These are phyloP conservation scores for Sechiopsis laciniata DNA, from an alignment of 306 rosid genomes.

Conservation along the genomic window DNA sequence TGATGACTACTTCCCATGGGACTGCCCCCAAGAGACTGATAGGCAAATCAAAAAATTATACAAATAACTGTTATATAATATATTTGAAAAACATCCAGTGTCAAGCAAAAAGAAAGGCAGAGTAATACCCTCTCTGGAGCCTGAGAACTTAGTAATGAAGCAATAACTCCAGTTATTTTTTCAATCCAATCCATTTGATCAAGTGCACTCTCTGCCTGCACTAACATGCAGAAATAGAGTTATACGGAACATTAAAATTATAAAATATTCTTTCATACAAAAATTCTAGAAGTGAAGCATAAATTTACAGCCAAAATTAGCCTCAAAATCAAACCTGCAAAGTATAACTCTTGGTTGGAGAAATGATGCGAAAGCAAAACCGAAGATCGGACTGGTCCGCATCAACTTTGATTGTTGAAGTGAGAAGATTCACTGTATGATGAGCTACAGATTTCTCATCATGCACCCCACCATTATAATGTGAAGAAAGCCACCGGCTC, in stretches of 20 bases:
- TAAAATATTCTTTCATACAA: not conserved
- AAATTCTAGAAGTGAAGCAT: not conserved
- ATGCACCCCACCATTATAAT: conserved; percentile 96
- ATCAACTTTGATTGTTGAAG: conserved; percentile 95
- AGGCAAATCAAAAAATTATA: conserved; percentile 15
- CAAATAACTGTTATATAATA: conserved; percentile 22
- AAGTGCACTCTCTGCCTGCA: conserved; percentile 99
- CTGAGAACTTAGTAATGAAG: conserved; percentile 95
- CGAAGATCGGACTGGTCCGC: conserved; percentile 98
- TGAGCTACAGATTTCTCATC: conserved; percentile 99
- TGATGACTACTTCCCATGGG: conserved; percentile 94
- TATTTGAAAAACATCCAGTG: conserved; percentile 22
- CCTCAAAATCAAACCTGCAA: conserved; percentile 63
- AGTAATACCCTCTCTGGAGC: conserved; percentile 85
- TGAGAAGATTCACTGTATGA: conserved; percentile 95
- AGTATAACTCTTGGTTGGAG: conserved; percentile 96
- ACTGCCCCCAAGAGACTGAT: conserved; percentile 78
- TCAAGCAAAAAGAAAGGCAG: conserved; percentile 19
- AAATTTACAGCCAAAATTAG: conserved; percentile 13
- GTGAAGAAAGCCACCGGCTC: conserved; percentile 97
- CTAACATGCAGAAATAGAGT: conserved; percentile 60
- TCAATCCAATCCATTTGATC: conserved; percentile 99
- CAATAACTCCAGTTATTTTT: conserved; percentile 98
- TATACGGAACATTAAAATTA: conserved; percentile 18
- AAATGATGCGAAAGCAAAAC: conserved; percentile 97